Percentiles rank a stretch among this genome's conserved stretches.
Evolutionary conservation across 73 alveolate genomes (phyloP).

Genomic region (Diophrys appendiculata): DNA sequence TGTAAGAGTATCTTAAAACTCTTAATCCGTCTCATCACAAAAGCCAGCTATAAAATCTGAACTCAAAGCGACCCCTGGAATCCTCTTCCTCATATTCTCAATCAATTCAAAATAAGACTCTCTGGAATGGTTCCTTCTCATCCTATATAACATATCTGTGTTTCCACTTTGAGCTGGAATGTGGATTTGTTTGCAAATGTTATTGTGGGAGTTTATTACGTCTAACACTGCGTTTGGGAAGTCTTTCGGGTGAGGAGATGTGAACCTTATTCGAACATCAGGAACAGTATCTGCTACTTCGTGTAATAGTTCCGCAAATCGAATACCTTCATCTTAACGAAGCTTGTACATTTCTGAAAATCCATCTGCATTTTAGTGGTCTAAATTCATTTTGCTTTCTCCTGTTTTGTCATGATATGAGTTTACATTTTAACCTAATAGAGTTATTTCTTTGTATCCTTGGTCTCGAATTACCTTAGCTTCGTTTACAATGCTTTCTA

Average conservation of each 20-base stretch:
- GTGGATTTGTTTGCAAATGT: constrained; percentile 84
- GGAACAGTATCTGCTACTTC: constrained; percentile 78
- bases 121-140: constrained; percentile 83
- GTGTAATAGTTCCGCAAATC: constrained; percentile 81
- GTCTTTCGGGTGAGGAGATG: constrained; percentile 91
- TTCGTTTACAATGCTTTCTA: constrained; percentile 67
- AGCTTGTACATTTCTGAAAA: constrained; percentile 76
- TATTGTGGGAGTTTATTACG: constrained; percentile 63
- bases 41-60: no score
- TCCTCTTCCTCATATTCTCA: constrained; percentile 50
- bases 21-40: no score
- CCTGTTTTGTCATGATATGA: constrained; percentile 68
- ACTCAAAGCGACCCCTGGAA: constrained; percentile 79
- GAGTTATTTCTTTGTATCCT: constrained; percentile 82
- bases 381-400: constrained; percentile 11
- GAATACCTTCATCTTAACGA: constrained; percentile 78
- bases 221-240: constrained; percentile 81
- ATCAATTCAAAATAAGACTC: constrained; percentile 72
- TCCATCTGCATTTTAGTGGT: constrained; percentile 80
- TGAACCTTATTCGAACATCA: constrained; percentile 77
- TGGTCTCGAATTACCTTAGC: constrained; percentile 60
- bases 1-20: constrained; percentile 73
- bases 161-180: constrained; percentile 89
- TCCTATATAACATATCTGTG: constrained; percentile 65
- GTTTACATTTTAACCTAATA: constrained; percentile 88